These are phyloP conservation scores for Fusarium pseudoanthophilum DNA, from an alignment of 2,329 filamentous ascomycete genomes.

Conservation along the genomic window DNA sequence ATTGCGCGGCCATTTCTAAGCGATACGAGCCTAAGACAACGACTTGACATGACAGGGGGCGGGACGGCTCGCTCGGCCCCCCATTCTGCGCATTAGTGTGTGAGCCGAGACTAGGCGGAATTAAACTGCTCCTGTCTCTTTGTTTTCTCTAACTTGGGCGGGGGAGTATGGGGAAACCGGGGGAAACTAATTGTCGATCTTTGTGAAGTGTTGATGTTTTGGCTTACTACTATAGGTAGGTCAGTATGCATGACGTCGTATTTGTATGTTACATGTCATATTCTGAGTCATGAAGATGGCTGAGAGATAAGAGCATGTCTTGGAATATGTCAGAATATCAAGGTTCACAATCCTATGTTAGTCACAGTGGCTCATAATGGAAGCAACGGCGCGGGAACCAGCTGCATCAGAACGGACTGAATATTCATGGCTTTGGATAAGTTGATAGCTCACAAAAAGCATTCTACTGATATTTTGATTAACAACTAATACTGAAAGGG, in stretches of 20 bases:
- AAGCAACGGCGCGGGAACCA: not conserved
- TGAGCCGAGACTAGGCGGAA: not conserved
- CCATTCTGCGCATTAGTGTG: not conserved
- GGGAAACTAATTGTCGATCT: no score
- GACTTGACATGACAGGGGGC: not conserved
- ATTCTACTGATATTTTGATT: no score
- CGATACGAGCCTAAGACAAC: not conserved
- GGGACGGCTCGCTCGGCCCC: not conserved
- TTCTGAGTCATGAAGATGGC: no score
- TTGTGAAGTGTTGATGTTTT: not conserved
- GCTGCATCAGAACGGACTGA: no score
- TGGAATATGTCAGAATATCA: not conserved
- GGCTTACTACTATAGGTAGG: not conserved
- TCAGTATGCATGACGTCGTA: not conserved
- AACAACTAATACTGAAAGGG: not conserved
- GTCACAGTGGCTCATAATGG: not conserved
- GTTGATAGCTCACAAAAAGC: not conserved
- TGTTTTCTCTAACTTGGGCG: not conserved
- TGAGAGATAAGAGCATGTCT: not conserved
- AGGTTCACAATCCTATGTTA: not conserved
- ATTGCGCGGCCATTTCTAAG: not conserved
- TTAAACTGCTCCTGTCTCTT: not conserved
- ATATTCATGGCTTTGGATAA: not conserved
- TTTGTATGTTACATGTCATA: not conserved
- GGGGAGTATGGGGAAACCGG: not conserved